Base-by-base conservation (phyloP, 2,329 filamentous ascomycete species). In the Colletotrichum chrysophilum region DNA sequence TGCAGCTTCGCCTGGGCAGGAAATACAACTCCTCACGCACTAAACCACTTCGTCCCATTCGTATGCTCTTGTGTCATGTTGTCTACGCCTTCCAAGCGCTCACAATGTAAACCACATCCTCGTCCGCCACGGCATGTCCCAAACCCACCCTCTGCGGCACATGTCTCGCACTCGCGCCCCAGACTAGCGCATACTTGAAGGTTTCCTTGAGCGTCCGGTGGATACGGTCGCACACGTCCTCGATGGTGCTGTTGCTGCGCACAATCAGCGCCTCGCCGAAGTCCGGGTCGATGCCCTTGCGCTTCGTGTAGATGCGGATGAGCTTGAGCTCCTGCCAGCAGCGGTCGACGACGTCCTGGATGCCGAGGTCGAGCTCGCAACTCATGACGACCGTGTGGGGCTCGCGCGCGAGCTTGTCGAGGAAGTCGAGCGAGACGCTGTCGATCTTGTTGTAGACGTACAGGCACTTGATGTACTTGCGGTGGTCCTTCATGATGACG, bases 401-500 rank as follows among this genome's bases (percentile, higher is more conserved):
- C 86, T 99, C 97, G 76, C 96, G 93, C 7, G 97, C 97, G 26
- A 99, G 89, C 83, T 94, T 93, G 88, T 99, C 95, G 64, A 99
- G 91, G 86, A 97, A 98, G 83, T 98, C 96, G 78, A 99, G 91
- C 56, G 94, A 96, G 76, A 99, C 95, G 84, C 92, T 94, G 87
- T 99, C 97, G 87, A 99, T 98, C 88, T 99, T 99, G 93, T 99
- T 99, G 92, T 99, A 99, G 36, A 98, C 96, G 86, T 99, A 99
- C 36, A 99, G 90, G 82, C 95, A 93, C 84, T 89, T 92, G 88
- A 99, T 98, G 89, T 99, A 99, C 85, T 98, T 99, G 82, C 97
- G 90, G 88, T 99, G 97, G 83, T 98, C 95, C 86, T 97, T 98
- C 96, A 98, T 98, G 86, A 99, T 98, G 77, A 98, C 96, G 85